Base-by-base conservation (phyloP, 176 grass and related monocot genomes). In the Carex kokanica region DNA sequence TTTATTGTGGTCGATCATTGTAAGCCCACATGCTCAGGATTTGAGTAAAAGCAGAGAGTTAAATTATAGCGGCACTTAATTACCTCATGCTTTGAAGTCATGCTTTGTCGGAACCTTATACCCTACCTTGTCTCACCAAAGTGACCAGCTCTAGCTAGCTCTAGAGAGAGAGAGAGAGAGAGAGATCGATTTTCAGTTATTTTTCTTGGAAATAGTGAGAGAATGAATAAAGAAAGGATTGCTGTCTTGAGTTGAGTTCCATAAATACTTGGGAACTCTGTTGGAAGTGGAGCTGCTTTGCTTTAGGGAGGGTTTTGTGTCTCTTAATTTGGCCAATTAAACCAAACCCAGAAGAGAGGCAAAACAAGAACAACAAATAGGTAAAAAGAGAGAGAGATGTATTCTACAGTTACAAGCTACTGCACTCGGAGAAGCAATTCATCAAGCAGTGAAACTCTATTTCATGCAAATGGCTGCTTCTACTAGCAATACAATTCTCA, bases 11-110 rank as follows among this genome's bases (percentile, higher is more conserved):
- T 80, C 13, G 18, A 47, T 52, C 40, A 17, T 52, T 78, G 36
- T 15, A 51, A 74, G 56, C 25, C 18, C 56, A 79, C 75, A 79
- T 31, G 55, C 55, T 41, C 78, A 81, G 51, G 78, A 63, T 81
- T 81, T 81, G 78, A 62, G 78, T 62, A 93, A 93, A 93, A 88
- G 83, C 6, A 69, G 60, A 38, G 66, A 20, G 75, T 62, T 88
- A 90, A 92, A 86, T 86, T 85, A 81, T 83, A 67, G 56, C 31
- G 17, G 6, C 64, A 72, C 89, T 89, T 90, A 82, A 92, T 90
- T 94, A 88, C 90, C 61, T 94, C 87, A 94, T 89, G 89, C 87
- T 91, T 88, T 85, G 86, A 91, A 87, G 89, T 91, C 92, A 94
- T 91, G 89, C 92, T 94, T 90, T 94, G 92, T 94, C 92, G 90